A percentile compares a stretch with the other conserved stretches of the same genome.
Conservation (phyloP, 495 filamentous ascomycete species). For the Podospora tetraspora region DNA sequence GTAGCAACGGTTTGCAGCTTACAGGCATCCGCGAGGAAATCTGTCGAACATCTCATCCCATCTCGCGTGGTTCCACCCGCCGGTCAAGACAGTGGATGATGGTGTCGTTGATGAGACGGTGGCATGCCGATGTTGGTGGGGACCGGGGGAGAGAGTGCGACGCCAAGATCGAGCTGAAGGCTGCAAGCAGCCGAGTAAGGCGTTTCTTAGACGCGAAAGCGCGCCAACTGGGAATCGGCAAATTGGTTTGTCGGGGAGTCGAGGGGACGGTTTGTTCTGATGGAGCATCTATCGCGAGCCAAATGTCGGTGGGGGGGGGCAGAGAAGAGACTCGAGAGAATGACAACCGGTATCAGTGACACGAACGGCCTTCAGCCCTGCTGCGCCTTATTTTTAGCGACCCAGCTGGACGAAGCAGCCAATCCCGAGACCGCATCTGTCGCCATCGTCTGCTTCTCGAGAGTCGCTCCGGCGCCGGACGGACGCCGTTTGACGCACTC, state of each 20-base stretch:
- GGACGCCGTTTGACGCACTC: slow-evolving; percentile 15
- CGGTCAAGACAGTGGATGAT: background rate
- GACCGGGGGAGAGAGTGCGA: background rate
- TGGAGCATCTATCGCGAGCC: slow-evolving; percentile 24
- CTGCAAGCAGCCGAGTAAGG: slow-evolving; percentile 9
- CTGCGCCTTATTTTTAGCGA: slow-evolving; percentile 23
- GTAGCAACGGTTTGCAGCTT: background rate
- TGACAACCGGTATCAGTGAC: slow-evolving; percentile 1
- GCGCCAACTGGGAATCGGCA: slow-evolving; percentile 3
- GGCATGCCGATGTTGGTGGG: background rate
- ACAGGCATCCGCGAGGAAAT: background rate
- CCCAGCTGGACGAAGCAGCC: slow-evolving; percentile 3
- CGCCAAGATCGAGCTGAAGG: slow-evolving; percentile 8
- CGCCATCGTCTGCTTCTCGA: slow-evolving; percentile 10
- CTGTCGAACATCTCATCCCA: background rate
- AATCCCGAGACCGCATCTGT: slow-evolving; percentile 7
- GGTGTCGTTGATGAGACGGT: slow-evolving; percentile 1
- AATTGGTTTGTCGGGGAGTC: background rate
- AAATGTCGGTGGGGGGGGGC: background rate
- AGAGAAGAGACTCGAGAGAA: background rate
- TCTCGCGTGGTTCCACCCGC: background rate
- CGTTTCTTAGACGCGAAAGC: slow-evolving; percentile 8
- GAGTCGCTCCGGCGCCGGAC: background rate
- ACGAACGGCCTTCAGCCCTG: slow-evolving; percentile 20
- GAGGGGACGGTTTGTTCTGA: slow-evolving; percentile 11